Base-by-base conservation (phyloP, 352 stramenopile genomes). In the Phytopythium vexans region DNA sequence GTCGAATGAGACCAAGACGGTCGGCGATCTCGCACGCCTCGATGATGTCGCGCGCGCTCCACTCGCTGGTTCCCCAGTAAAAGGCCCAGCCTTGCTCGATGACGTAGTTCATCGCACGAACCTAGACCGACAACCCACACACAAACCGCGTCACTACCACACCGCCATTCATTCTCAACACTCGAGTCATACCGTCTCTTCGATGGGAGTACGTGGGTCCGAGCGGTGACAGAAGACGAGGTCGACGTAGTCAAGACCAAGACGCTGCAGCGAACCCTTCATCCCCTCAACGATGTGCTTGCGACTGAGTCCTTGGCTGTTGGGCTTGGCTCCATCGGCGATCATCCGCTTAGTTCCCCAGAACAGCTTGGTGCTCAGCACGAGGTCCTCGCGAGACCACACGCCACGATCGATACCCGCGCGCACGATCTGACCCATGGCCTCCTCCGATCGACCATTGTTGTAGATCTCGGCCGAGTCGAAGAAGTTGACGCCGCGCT, bases 351-450 rank as follows among this genome's bases (percentile, higher is more conserved):
- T 60, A 41, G 60, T 62, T 10, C 72, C 72, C 31, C 80, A 72
- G 51, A 75, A 82, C 60, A 90, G 75, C 52, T 90, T 90, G 42
- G 80, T 87, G 38, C 63, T 75, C 36, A 89, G 45, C 8, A 88
- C 67, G 15, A 89, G 56, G n/a, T 90, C 68, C 35, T 87, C 71
- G 36, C 74, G 60, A 31, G 49, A 56, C 65, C 64, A 80, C 21
- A 76, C 49, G 12, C 62, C 68, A n/a, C 61, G 53, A 44, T 84
- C 60, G 32, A 87, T 59, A 37, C 72, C 70, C 37, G 53, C 64
- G 31, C 67, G 64, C 41, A 89, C 65, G 14, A 76, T 66, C 51
- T 77, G 52, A 21, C 76, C 78, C 64, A 83, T 82, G 49, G 74
- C 76, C 16, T 58, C 58, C 50, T 81, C 72, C 9, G 69, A 68